A percentile compares a stretch with the other conserved stretches of the same genome.
Conservation (phyloP, 2,329 filamentous ascomycete species). For the Albifimbria verrucaria region DNA sequence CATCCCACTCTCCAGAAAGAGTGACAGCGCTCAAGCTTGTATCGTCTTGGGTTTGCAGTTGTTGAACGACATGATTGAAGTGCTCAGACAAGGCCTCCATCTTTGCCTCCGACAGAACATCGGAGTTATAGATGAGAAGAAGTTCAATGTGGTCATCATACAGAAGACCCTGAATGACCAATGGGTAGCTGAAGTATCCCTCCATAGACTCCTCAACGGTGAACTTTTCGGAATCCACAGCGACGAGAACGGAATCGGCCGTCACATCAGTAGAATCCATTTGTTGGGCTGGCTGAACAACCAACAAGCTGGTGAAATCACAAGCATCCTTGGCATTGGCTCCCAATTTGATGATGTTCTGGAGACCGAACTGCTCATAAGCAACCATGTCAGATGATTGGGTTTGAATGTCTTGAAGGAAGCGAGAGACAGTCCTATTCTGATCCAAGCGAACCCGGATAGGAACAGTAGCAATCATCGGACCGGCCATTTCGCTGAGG, state of each 20-base stretch:
- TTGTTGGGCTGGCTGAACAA: background rate
- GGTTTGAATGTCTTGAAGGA: background rate
- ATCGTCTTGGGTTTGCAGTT: background rate
- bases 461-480: conserved; percentile 27
- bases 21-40: background rate
- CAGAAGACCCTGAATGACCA: background rate
- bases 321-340: conserved; percentile 48
- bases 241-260: background rate
- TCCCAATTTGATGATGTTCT: conserved; percentile 51
- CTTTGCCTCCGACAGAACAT: background rate
- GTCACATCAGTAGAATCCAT: background rate
- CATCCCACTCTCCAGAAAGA: background rate
- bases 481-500: conserved; percentile 22
- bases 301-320: conserved; percentile 37
- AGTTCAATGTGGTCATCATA: background rate
- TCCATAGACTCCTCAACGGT: background rate
- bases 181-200: background rate
- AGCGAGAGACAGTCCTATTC: background rate
- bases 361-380: conserved; percentile 54
- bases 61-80: background rate
- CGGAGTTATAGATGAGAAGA: background rate
- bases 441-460: conserved; percentile 11
- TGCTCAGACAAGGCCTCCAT: background rate
- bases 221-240: background rate
- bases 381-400: background rate